These are phyloP conservation scores for Yamadazyma kitorensis DNA, from an alignment of 805 yeast genomes.

Conservation along the genomic window DNA sequence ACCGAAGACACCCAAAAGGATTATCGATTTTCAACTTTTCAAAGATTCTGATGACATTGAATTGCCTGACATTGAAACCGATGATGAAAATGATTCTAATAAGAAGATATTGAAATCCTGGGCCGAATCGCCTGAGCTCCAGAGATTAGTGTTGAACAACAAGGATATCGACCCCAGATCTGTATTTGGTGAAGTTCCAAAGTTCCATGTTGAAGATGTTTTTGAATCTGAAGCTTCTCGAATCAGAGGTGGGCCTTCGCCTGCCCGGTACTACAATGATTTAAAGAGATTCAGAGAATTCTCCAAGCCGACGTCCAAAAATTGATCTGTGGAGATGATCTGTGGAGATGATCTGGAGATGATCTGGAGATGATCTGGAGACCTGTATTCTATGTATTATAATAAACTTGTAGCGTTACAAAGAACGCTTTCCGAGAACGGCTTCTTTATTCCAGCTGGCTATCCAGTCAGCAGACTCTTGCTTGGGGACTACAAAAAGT, in stretches of 20 bases:
- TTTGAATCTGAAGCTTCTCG: constrained; percentile 54
- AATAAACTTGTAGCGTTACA: constrained; percentile 1
- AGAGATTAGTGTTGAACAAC: constrained; percentile 23
- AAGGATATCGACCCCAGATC: constrained; percentile 55
- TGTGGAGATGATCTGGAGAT: too few species aligned
- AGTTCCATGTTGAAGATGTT: constrained; percentile 65
- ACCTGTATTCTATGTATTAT: constrained; percentile 2
- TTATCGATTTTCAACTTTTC: constrained; percentile 2
- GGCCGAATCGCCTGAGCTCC: constrained; percentile 40
- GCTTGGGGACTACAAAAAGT: constrained; percentile 76
- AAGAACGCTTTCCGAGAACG: constrained; percentile 47
- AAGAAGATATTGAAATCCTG: constrained; percentile 29
- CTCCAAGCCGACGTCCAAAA: neutral
- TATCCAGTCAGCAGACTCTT: constrained; percentile 63
- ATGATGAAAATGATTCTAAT: constrained; percentile 29
- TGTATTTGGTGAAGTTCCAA: constrained; percentile 74
- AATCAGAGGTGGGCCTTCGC: constrained; percentile 54
- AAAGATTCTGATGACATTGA: constrained; percentile 12
- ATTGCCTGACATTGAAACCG: constrained; percentile 41
- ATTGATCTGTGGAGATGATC: neutral
- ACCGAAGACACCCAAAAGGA: constrained; percentile 5
- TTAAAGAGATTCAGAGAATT: constrained; percentile 3
- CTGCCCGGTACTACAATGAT: constrained; percentile 27
- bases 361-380: constrained; percentile 2
- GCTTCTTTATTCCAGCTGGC: constrained; percentile 58